These are phyloP conservation scores for Suhomyces maxii DNA, from an alignment of 1,139 yeast species.

Conservation along the genomic window DNA sequence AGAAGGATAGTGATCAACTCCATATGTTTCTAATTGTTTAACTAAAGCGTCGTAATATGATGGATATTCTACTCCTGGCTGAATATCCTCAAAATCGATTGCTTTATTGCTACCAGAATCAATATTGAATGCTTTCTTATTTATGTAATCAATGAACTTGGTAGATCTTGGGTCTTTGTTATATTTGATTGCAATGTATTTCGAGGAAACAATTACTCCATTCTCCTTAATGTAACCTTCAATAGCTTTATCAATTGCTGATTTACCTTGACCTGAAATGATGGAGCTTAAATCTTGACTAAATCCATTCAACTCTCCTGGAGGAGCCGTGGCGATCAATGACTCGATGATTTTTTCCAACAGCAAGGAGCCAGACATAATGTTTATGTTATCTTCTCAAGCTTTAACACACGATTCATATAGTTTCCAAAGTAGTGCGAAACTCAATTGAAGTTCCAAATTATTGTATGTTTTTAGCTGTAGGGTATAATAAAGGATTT, in stretches of 20 bases:
- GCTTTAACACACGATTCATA: too few relatives aligned
- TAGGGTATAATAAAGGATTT: too few relatives aligned
- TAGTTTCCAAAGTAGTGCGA: too few relatives aligned
- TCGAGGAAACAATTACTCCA: constrained; percentile 32
- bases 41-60: constrained; percentile 30
- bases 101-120: constrained; percentile 52
- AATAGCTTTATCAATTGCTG: constrained; percentile 28
- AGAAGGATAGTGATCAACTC: constrained; percentile 54
- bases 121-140: constrained; percentile 56
- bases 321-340: constrained; percentile 40
- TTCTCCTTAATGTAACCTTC: constrained; percentile 30
- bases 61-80: constrained; percentile 28
- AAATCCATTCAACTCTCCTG: constrained; percentile 41
- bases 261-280: constrained; percentile 18
- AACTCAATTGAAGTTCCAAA: too few relatives aligned
- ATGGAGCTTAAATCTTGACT: constrained; percentile 26
- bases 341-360: constrained; percentile 32
- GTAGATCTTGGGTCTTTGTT: constrained; percentile 35
- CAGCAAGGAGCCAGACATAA: constrained; percentile 12
- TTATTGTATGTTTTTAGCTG: too few relatives aligned
- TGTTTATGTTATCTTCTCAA: neutral
- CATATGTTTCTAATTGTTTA: constrained; percentile 36
- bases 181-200: constrained; percentile 34
- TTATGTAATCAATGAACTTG: constrained; percentile 41
- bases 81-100: constrained; percentile 50